Evolutionary conservation across 108 stramenopile species (phyloP).

Genomic region (Poteriospumella lacustris): DNA sequence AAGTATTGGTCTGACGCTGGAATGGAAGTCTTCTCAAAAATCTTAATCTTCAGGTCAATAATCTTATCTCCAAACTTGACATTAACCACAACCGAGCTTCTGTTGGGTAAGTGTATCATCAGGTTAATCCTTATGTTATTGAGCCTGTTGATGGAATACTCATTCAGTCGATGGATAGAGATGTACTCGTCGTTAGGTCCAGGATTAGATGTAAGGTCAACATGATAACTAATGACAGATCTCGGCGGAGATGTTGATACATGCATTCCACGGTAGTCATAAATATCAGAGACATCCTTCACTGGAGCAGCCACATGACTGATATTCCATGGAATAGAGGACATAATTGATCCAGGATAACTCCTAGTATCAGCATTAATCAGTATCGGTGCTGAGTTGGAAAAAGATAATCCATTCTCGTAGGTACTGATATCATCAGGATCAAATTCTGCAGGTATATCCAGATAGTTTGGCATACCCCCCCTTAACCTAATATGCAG

Average conservation of each 20-base stretch:
- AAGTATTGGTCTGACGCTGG: slow-evolving; percentile 6
- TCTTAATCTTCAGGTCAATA: slow-evolving; percentile 8
- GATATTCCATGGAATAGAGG: slow-evolving; percentile 2
- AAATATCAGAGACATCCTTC: slow-evolving; percentile 3
- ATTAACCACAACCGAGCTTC: slow-evolving; percentile 7
- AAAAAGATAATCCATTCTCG: slow-evolving; percentile 8
- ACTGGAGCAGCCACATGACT: slow-evolving; percentile 6
- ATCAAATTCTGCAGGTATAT: slow-evolving; percentile 3
- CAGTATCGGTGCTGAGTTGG: slow-evolving; percentile 6
- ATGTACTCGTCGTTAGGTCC: slow-evolving; percentile 6
- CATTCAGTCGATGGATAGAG: slow-evolving; percentile 7
- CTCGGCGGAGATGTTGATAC: slow-evolving; percentile 6
- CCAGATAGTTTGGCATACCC: slow-evolving; percentile 6
- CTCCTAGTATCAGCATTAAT: slow-evolving; percentile 8
- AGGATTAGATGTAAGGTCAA: slow-evolving; percentile 8
- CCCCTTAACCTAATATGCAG: slow-evolving; percentile 7
- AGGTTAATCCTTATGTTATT: slow-evolving; percentile 3
- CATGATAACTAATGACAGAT: slow-evolving; percentile 8
- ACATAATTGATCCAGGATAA: slow-evolving; percentile 8
- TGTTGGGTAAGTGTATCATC: slow-evolving; percentile 7
- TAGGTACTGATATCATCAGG: slow-evolving; percentile 7
- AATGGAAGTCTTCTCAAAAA: slow-evolving; percentile 8
- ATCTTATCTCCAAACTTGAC: slow-evolving; percentile 8
- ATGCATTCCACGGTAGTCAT: slow-evolving; percentile 7
- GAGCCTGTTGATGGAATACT: slow-evolving; percentile 7